Evolutionary conservation across 495 filamentous ascomycete genomes (phyloP), one percentile per base, ranked within the genome.

Genomic region (Neurospora hispaniola): DNA sequence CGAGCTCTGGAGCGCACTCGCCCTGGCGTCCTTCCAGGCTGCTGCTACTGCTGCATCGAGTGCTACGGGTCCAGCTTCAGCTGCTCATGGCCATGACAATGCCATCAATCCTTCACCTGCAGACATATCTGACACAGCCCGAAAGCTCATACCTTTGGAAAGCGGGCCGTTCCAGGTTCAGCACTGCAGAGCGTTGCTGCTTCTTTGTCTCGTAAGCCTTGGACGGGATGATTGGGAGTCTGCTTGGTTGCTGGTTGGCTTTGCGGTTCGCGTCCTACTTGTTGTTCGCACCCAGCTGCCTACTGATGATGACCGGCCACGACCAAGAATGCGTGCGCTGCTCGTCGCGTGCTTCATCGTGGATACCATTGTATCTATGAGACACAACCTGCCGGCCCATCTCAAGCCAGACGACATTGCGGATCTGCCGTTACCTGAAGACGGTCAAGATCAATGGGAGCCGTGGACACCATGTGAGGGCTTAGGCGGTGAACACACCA

Each of bases 381-480:
- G 88, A 18, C 79, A 90, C 7, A 81, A 80, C 0, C 80, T 83
- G 41, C 83, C 84, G 20, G 86, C 89, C 12, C 86, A 88, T 73
- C 81, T 93, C 66, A 82, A 80, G 43, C 73, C 82, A 4, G 82
- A 84, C 42, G 86, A 89, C 73, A 70, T 89, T 18, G 73, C 77
- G 11, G 72, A 79, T 5, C 76, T 87, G 42, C 76, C 84, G 11
- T 75, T 90, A 12, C 84, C 87, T 73, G 89, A 91, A 78, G 88
- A 90, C 78, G 90, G 89, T 7, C 78, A 89, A 23, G 91, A 93
- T 73, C 90, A 93, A 79, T 93, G 90, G 91, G 89, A 90, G 73
- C 88, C 87, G 3, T 93, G 90, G 91, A 82, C 81, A 4, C 85
- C 88, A 70, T 87, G 87, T 40, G 78, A 87, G 40, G 83, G 82